Evolutionary conservation across 2,329 filamentous ascomycete species (phyloP).

Genomic region (Colletotrichum caudatum): DNA sequence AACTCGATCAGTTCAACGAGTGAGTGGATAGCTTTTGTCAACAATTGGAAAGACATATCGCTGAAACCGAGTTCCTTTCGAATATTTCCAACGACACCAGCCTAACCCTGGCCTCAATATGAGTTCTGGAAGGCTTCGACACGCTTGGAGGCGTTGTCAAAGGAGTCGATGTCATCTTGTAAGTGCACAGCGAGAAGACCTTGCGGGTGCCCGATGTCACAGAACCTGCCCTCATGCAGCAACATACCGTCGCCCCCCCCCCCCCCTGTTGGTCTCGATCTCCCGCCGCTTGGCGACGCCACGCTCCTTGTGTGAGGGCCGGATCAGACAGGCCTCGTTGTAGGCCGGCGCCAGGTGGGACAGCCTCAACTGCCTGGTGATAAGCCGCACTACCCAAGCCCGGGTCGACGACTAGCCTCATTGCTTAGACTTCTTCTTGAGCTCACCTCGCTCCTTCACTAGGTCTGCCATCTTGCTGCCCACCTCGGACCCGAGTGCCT

Average conservation of each 20-base stretch:
- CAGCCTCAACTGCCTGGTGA: neutral
- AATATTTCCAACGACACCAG: neutral
- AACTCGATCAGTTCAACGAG: neutral
- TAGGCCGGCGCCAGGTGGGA: neutral
- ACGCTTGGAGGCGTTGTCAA: too few species aligned
- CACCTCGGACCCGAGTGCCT: constrained; percentile 48
- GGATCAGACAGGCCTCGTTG: neutral
- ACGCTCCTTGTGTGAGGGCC: neutral
- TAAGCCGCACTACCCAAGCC: accelerated
- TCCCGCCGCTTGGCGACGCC: neutral
- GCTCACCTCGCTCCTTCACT: constrained; percentile 49
- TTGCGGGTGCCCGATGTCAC: neutral
- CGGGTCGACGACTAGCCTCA: neutral
- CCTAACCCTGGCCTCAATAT: neutral
- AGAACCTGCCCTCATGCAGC: neutral
- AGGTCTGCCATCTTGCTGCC: constrained; percentile 49
- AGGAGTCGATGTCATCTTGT: too few species aligned
- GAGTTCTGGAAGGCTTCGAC: neutral
- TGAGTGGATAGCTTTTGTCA: neutral
- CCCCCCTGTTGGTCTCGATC: too few species aligned
- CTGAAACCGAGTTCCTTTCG: neutral
- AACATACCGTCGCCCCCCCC: too few species aligned
- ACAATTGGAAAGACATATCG: neutral
- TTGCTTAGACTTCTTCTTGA: constrained; percentile 44
- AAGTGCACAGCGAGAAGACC: too few species aligned